Evolutionary conservation across 306 rosid species (phyloP).

Genomic region (Pueraria montana): DNA sequence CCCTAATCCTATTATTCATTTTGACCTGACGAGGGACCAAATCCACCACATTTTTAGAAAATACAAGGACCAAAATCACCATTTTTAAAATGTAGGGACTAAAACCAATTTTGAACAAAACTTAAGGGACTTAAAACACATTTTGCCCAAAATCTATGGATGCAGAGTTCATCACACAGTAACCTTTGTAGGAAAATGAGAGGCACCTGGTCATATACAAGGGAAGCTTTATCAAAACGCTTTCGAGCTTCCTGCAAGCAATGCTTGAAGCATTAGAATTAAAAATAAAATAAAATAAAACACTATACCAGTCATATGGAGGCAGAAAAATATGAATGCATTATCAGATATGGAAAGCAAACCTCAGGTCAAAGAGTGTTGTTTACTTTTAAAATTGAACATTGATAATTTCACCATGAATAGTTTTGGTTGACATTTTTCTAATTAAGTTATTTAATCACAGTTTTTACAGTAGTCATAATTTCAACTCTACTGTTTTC

Average conservation of each 20-base stretch:
- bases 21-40: not conserved
- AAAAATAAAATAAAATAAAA: not conserved
- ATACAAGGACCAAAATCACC: not conserved
- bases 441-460: conserved; percentile 24
- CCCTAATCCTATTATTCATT: not conserved
- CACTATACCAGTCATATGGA: conserved; percentile 11
- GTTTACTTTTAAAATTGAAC: conserved; percentile 15
- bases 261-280: conserved; percentile 47
- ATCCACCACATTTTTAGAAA: not conserved
- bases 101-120: not conserved
- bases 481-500: not conserved
- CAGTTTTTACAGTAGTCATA: conserved; percentile 1
- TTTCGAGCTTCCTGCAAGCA: conserved; percentile 85
- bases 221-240: conserved; percentile 84
- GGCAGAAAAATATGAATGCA: conserved; percentile 24
- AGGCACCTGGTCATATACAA: conserved; percentile 78
- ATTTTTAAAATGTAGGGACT: not conserved
- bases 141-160: conserved; percentile 6
- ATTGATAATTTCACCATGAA: conserved; percentile 24
- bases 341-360: conserved; percentile 26
- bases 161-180: conserved; percentile 18
- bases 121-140: not conserved
- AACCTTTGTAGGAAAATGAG: conserved; percentile 43
- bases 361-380: conserved; percentile 22
- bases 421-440: conserved; percentile 31